Evolutionary conservation across 2,329 filamentous ascomycete genomes (phyloP), one percentile per base, ranked within the genome.

Genomic region (Xylaria digitata): DNA sequence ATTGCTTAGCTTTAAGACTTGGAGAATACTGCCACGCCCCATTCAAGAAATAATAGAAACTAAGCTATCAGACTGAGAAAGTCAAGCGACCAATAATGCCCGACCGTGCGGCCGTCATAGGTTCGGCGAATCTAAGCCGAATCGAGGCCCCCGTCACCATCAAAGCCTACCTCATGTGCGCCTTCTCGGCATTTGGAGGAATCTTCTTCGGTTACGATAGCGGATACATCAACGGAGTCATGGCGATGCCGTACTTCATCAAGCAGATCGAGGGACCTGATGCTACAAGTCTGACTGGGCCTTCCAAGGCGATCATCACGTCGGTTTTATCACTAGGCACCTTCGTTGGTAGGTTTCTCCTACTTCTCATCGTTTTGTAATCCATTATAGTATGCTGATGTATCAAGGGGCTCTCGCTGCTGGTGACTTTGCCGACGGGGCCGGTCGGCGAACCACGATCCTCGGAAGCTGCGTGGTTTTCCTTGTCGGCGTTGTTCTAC

Each of bases 251-350:
- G n/a, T 76, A 73, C 65, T 79, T 81, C 73, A 76, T 78, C 69
- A 61, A 73, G 37, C 54, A 70, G 7, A 74, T 78, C 52, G 75
- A 77, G 52, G 75, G 83, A 66, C 68, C 75, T 32, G 78, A 71
- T 53, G 75, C 72, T 34, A 72, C 67, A 0, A 67, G 66, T 7
- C 74, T 88, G 37, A 72, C 69, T 43, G 78, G 83, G 48, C 78
- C 78, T 70, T 75, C 87, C 76, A 79, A 79, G 65, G 87, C 86
- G 6, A 83, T 88, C 46, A 87, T 94, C 76, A 89, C 89, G 76
- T 93, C 91, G 21, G 93, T 95, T 73, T 87, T 95, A 62, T 94
- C 92, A 42, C 87, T 85, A 76, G 87, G 89, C 79, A 93, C 92
- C 74, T 95, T 94, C 85, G 91, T 93, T 68, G 89, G 74, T 75